Conservation (phyloP, 257 asterid species). For the Leonotis leonurus region DNA sequence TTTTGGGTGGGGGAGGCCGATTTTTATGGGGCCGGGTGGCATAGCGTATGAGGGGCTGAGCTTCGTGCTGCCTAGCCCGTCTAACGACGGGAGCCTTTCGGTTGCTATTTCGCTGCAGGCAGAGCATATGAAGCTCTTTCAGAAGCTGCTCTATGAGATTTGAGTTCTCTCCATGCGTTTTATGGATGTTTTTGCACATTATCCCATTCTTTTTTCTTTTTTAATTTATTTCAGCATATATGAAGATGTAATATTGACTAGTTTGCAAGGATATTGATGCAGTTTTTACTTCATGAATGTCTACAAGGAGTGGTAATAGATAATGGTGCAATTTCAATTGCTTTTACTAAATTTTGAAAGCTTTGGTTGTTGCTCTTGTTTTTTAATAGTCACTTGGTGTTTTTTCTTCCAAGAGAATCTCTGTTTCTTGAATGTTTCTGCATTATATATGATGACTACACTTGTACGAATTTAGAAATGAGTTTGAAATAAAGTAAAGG, state of each 20-base stretch:
- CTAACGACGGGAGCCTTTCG: constrained; percentile 61
- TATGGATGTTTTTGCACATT: constrained; percentile 10
- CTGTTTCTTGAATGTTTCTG: neutral
- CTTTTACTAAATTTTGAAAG: neutral
- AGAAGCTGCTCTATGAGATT: constrained; percentile 58
- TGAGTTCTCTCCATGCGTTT: constrained; percentile 12
- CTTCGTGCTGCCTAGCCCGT: constrained; percentile 64
- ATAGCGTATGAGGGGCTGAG: constrained; percentile 81
- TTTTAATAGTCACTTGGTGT: neutral
- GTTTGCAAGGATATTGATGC: constrained; percentile 12
- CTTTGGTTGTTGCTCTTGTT: neutral
- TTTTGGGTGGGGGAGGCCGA: constrained; percentile 85
- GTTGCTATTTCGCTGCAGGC: constrained; percentile 67
- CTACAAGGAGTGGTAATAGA: neutral
- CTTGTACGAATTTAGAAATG: too few species aligned
- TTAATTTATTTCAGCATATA: neutral
- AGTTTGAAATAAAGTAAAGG: too few species aligned
- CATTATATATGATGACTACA: too few species aligned
- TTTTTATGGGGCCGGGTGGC: constrained; percentile 93
- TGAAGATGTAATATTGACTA: neutral
- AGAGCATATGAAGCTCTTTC: constrained; percentile 73
- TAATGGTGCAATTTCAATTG: neutral
- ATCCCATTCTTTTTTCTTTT: neutral
- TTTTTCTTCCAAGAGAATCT: too few species aligned
- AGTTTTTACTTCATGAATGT: neutral